These are phyloP conservation scores for Penstemon eatonii DNA, from an alignment of 257 asterid species.

Conservation along the genomic window DNA sequence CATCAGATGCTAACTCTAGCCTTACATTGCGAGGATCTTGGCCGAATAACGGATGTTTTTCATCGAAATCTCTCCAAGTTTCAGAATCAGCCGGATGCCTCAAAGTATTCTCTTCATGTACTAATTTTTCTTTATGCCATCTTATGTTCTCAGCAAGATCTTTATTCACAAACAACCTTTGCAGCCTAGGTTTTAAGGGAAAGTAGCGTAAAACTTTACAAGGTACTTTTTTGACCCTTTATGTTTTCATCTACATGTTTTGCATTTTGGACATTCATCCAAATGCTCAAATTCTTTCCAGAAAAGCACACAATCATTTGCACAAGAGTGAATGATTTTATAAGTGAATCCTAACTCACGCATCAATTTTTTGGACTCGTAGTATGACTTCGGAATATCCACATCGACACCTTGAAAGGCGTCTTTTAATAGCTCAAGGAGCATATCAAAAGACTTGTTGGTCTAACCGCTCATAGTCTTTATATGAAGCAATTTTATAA, in stretches of 20 bases:
- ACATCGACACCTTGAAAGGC: background rate
- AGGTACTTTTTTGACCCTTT: too few species aligned
- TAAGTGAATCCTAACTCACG: slow-evolving; percentile 14
- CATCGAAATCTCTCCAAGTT: slow-evolving; percentile 21
- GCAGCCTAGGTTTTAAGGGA: slow-evolving; percentile 12
- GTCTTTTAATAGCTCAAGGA: slow-evolving; percentile 13
- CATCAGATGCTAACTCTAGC: slow-evolving; percentile 15
- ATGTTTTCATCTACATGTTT: too few species aligned
- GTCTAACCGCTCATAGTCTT: slow-evolving; percentile 8
- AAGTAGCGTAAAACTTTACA: too few species aligned
- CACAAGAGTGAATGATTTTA: background rate
- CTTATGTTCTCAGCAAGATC: slow-evolving; percentile 6
- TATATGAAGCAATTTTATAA: too few species aligned
- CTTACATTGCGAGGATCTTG: slow-evolving; percentile 11
- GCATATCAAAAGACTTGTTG: slow-evolving; percentile 12
- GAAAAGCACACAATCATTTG: background rate
- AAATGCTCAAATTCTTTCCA: slow-evolving; percentile 6
- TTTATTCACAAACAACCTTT: slow-evolving; percentile 1
- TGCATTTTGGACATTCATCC: background rate
- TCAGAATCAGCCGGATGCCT: slow-evolving; percentile 7
- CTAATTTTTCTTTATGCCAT: background rate
- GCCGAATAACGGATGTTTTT: background rate
- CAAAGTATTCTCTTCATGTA: slow-evolving; percentile 12
- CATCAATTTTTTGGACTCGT: slow-evolving; percentile 8
- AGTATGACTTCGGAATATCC: slow-evolving; percentile 9